Evolutionary conservation across 805 yeast genomes (phyloP).

Genomic region (Kluyveromyces starmeri): DNA sequence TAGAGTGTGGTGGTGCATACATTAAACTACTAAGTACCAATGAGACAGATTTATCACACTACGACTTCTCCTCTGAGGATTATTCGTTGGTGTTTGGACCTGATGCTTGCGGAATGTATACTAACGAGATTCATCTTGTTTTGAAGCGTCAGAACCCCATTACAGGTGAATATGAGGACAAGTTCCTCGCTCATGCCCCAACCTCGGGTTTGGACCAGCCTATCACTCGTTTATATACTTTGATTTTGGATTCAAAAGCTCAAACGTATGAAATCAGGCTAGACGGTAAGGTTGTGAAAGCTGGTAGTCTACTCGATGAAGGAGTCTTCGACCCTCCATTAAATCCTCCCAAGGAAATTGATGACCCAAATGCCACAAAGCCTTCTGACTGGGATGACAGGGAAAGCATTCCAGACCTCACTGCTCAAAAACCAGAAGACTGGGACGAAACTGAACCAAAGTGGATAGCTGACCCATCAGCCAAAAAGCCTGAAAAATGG

Average conservation of each 20-base stretch:
- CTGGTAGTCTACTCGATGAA: constrained; percentile 58
- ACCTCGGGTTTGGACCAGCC: constrained; percentile 41
- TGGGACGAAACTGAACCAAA: constrained; percentile 72
- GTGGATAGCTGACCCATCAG: constrained; percentile 58
- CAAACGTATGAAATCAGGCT: constrained; percentile 72
- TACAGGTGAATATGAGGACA: constrained; percentile 54
- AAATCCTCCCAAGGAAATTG: constrained; percentile 56
- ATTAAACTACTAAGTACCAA: constrained; percentile 53
- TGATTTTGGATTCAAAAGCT: constrained; percentile 49
- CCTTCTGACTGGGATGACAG: constrained; percentile 83
- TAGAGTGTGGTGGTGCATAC: constrained; percentile 86
- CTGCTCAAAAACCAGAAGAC: constrained; percentile 63
- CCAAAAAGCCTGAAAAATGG: constrained; percentile 72
- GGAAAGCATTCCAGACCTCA: constrained; percentile 58
- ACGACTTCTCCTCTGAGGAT: constrained; percentile 48
- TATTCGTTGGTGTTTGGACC: constrained; percentile 93
- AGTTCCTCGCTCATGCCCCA: constrained; percentile 61
- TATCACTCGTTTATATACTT: constrained; percentile 63
- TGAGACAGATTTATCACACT: constrained; percentile 30
- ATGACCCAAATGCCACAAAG: constrained; percentile 46
- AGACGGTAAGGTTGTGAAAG: constrained; percentile 64
- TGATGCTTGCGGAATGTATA: constrained; percentile 68
- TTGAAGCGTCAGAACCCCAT: constrained; percentile 48
- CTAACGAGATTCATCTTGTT: constrained; percentile 74
- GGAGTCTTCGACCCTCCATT: constrained; percentile 55